A percentile compares a stretch with the other conserved stretches of the same genome.
Evolutionary conservation across 2,329 filamentous ascomycete genomes (phyloP).

Genomic region (Sporothrix protearum): DNA sequence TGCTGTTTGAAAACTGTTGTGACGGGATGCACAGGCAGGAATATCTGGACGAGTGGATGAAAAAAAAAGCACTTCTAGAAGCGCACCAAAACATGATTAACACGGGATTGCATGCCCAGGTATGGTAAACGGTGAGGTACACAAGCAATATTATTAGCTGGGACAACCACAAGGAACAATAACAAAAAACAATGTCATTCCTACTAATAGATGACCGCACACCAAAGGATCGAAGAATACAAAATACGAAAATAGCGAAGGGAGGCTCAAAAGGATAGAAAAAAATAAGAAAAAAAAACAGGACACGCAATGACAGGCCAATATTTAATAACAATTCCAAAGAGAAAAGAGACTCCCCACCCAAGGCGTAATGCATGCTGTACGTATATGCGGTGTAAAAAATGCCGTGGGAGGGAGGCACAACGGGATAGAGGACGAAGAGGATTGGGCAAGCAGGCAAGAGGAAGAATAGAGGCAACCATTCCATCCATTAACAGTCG

Average conservation of each 20-base stretch:
- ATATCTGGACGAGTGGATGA: no score
- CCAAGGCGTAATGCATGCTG: conserved; percentile 3
- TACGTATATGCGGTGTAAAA: not conserved
- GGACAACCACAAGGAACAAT: no score
- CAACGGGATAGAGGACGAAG: not conserved
- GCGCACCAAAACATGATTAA: not conserved
- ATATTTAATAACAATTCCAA: no score
- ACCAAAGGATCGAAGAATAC: not conserved
- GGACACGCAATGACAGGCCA: not conserved
- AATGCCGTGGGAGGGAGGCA: not conserved
- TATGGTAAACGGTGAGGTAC: not conserved
- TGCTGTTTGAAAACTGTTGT: not conserved
- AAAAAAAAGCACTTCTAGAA: no score
- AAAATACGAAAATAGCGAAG: not conserved
- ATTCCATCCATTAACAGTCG: not conserved
- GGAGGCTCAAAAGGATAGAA: not conserved
- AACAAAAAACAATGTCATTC: not conserved
- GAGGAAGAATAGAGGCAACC: not conserved
- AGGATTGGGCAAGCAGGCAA: not conserved
- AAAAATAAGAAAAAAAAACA: no score
- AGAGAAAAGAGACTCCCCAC: not conserved
- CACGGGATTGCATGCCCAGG: not conserved
- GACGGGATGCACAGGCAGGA: not conserved
- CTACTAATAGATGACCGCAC: not conserved
- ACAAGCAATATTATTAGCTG: not conserved